A percentile compares a stretch with the other conserved stretches of the same genome.
Conservation (phyloP, 1,284 basidiomycete species). For the Marasmius tenuissimus region DNA sequence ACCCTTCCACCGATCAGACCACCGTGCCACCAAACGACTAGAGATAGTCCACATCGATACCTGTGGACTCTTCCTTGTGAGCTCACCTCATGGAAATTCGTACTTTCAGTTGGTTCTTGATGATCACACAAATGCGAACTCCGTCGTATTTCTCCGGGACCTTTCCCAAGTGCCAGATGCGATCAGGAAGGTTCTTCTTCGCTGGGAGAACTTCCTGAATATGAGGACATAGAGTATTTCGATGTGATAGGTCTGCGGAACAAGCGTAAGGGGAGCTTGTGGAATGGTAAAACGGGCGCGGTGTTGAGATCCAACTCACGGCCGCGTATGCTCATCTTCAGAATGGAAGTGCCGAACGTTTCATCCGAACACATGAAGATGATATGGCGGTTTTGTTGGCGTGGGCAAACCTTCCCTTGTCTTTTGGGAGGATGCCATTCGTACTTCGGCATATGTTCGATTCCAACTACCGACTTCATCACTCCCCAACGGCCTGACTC, state of each 20-base stretch:
- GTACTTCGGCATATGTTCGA: background rate
- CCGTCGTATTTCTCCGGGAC: background rate
- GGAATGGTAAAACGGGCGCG: background rate
- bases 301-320: background rate
- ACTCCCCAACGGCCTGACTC: background rate
- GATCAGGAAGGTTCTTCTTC: background rate
- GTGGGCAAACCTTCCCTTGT: conserved; percentile 20
- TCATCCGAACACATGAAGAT: conserved; percentile 29
- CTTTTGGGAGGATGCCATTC: background rate
- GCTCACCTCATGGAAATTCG: background rate
- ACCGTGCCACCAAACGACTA: background rate
- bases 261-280: background rate
- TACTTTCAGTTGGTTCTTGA: conserved; percentile 1
- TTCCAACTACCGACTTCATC: background rate
- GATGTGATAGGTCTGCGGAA: conserved; percentile 1
- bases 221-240: background rate
- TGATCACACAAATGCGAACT: background rate
- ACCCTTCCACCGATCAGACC: background rate
- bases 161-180: background rate
- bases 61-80: conserved; percentile 1
- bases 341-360: conserved; percentile 33
- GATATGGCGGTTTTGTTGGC: conserved; percentile 21
- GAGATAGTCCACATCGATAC: conserved; percentile 9
- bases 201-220: background rate
- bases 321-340: conserved; percentile 27